Percentiles rank a stretch among this genome's conserved stretches.
phyloP scores from a whole-genome alignment of 2,329 filamentous ascomycete species.

The Elsinoe perseae region DNA sequence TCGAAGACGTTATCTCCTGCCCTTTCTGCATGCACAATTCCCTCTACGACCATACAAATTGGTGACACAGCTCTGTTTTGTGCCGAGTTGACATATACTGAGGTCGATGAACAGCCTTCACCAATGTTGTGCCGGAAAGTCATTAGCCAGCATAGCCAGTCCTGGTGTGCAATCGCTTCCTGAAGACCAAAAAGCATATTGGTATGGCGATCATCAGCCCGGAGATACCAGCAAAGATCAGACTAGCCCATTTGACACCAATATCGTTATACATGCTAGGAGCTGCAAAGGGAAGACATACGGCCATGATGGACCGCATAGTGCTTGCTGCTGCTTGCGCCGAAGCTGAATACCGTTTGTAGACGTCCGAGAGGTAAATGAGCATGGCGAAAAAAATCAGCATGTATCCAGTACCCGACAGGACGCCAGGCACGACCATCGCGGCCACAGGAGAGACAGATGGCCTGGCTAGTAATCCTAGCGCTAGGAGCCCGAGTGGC shows the following conservation, averaged over 20 bases:
- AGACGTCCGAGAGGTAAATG: not conserved
- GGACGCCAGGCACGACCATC: slow-evolving; percentile 7
- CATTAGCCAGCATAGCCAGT: not conserved
- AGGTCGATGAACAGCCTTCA: not conserved
- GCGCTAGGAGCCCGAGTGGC: not conserved
- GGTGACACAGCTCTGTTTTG: too few relatives aligned
- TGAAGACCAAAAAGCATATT: not conserved
- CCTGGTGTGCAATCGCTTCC: not conserved
- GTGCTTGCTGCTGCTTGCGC: not conserved
- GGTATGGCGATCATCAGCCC: not conserved
- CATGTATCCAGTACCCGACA: slow-evolving; percentile 8
- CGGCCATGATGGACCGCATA: not conserved
- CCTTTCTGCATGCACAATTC: too few relatives aligned
- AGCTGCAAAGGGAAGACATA: not conserved
- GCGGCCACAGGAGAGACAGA: not conserved
- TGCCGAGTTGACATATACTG: too few relatives aligned
- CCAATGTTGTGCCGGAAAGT: not conserved
- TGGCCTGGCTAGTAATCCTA: not conserved
- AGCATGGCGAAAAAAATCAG: slow-evolving; percentile 7
- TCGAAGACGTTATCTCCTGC: too few relatives aligned
- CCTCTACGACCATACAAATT: too few relatives aligned
- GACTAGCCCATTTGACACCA: not conserved
- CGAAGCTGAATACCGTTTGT: not conserved
- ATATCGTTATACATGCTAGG: not conserved
- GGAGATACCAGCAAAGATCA: not conserved